phyloP scores from a whole-genome alignment of 768 basidiomycete species.

The Hypholoma fasciculare region DNA sequence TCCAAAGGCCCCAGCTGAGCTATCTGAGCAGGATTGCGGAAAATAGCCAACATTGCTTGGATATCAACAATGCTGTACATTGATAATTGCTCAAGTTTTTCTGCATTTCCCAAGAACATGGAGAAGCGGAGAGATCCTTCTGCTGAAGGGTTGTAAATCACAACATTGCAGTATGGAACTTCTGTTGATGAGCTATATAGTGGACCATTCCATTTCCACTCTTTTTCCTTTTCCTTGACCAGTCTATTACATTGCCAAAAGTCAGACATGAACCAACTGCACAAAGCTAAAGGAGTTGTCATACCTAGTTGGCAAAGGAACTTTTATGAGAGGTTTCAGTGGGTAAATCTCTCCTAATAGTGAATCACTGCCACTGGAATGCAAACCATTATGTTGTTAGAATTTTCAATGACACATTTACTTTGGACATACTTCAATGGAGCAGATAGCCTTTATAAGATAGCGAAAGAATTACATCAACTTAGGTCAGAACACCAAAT shows the following conservation, averaged over 20 bases:
- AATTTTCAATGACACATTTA: neutral
- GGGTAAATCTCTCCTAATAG: neutral
- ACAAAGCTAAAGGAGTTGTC: constrained; percentile 7
- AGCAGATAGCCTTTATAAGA: neutral
- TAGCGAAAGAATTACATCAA: neutral
- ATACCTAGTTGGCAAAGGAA: constrained; percentile 27
- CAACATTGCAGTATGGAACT: constrained; percentile 47
- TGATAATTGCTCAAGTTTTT: constrained; percentile 43
- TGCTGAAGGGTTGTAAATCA: constrained; percentile 45
- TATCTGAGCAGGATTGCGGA: constrained; percentile 50
- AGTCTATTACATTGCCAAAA: neutral
- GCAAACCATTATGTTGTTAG: neutral
- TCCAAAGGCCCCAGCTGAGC: constrained; percentile 46
- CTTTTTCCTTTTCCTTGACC: constrained; percentile 32
- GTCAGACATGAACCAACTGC: neutral
- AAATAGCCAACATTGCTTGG: constrained; percentile 45
- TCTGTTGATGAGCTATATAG: constrained; percentile 41
- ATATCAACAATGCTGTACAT: constrained; percentile 53
- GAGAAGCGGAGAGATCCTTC: constrained; percentile 44
- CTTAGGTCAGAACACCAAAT: no score
- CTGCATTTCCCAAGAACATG: constrained; percentile 39
- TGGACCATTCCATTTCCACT: constrained; percentile 67
- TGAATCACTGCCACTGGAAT: neutral
- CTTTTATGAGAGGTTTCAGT: neutral
- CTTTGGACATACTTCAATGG: neutral